A percentile compares a stretch with the other conserved stretches of the same genome.
Evolutionary conservation across 768 basidiomycete genomes (phyloP).

Genomic region (Xerocomus spinulosus): DNA sequence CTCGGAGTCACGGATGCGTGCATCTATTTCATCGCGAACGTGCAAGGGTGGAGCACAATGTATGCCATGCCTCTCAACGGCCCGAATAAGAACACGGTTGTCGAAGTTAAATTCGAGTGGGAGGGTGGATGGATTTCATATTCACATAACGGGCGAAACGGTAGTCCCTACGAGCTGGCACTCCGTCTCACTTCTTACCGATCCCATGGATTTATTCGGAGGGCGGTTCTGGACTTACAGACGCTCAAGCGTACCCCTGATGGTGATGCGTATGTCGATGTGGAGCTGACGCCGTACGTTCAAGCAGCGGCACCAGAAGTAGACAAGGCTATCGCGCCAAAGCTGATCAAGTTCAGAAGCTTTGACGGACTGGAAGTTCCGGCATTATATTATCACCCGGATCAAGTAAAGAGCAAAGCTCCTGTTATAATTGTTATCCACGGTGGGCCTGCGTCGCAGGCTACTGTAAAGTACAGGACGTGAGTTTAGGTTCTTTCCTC

Average conservation of each 20-base stretch:
- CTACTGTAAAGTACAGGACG: slow-evolving; percentile 32
- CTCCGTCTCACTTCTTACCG: slow-evolving; percentile 31
- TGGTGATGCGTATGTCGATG: slow-evolving; percentile 26
- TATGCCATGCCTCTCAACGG: slow-evolving; percentile 31
- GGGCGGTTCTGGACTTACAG: slow-evolving; percentile 30
- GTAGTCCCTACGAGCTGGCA: slow-evolving; percentile 30
- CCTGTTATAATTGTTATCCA: slow-evolving; percentile 38
- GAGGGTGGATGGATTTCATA: slow-evolving; percentile 30
- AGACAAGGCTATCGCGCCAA: slow-evolving; percentile 26
- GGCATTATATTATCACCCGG: slow-evolving; percentile 40
- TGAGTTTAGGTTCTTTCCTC: slow-evolving; percentile 13
- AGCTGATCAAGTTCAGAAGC: slow-evolving; percentile 36
- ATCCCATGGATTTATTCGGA: slow-evolving; percentile 25
- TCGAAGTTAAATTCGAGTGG: slow-evolving; percentile 32
- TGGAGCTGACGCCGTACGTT: slow-evolving; percentile 26
- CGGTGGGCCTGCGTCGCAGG: slow-evolving; percentile 37
- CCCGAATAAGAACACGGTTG: slow-evolving; percentile 23
- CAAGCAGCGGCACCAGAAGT: slow-evolving; percentile 33
- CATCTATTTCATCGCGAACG: slow-evolving; percentile 35
- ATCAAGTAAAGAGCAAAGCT: slow-evolving; percentile 20
- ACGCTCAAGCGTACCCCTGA: slow-evolving; percentile 15
- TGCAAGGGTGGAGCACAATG: slow-evolving; percentile 35
- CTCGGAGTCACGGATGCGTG: slow-evolving; percentile 26
- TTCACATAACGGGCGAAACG: slow-evolving; percentile 31
- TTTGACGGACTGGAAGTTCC: slow-evolving; percentile 40